phyloP scores from a whole-genome alignment of 1,284 basidiomycete species.

The Ceratobasidium sp. region DNA sequence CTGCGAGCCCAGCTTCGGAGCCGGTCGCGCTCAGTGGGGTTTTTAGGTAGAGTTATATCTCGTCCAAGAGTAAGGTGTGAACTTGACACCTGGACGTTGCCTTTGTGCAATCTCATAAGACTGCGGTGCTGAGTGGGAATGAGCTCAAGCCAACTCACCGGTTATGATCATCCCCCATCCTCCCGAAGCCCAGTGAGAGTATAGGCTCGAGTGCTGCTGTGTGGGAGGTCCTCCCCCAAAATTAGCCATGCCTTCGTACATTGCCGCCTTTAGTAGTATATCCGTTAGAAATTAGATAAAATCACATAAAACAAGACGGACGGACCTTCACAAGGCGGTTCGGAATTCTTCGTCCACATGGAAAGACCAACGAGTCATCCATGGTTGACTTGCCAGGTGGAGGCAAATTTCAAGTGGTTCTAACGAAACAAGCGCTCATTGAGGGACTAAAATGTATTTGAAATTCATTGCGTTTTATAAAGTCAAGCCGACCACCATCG shows the following conservation, averaged over 20 bases:
- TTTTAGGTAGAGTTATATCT: conserved; percentile 73
- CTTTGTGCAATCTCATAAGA: conserved; percentile 48
- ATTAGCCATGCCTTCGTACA: conserved; percentile 84
- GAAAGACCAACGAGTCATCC: conserved; percentile 60
- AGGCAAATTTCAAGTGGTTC: no score
- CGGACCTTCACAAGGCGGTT: conserved; percentile 63
- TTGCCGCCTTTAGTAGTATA: conserved; percentile 66
- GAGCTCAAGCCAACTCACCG: conserved; percentile 55
- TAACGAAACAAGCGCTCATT: conserved; percentile 9
- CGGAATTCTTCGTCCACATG: conserved; percentile 60
- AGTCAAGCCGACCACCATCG: conserved; percentile 3
- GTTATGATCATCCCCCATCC: conserved; percentile 92
- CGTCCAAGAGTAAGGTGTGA: conserved; percentile 82
- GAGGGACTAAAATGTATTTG: background rate
- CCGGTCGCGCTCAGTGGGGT: conserved; percentile 58
- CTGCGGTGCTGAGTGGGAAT: background rate
- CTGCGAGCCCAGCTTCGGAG: conserved; percentile 64
- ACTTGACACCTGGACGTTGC: conserved; percentile 83
- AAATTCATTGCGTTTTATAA: background rate
- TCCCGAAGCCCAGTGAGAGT: conserved; percentile 78
- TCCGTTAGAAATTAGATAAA: background rate
- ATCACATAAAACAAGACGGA: conserved; percentile 45
- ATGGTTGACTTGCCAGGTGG: background rate
- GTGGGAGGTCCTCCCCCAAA: conserved; percentile 80
- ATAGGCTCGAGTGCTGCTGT: conserved; percentile 69